Evolutionary conservation across 441 rosid species (phyloP).

Genomic region (Gossypium gossypioides): DNA sequence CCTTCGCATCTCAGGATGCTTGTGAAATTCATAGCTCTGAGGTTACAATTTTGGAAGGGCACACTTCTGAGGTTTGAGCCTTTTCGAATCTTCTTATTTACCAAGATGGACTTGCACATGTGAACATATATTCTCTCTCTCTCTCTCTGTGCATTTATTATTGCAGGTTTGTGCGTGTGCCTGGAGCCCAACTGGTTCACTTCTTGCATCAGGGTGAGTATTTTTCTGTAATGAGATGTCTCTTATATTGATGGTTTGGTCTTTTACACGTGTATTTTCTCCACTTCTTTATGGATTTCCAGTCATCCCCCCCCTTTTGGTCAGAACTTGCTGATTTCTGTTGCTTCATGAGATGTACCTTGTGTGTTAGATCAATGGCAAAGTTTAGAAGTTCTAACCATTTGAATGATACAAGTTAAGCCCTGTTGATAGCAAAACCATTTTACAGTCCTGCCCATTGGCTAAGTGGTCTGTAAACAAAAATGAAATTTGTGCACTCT

Average conservation of each 20-base stretch:
- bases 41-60: slow-evolving; percentile 80
- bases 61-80: slow-evolving; percentile 78
- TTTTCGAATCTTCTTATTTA: slow-evolving; percentile 3
- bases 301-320: not conserved
- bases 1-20: slow-evolving; percentile 42
- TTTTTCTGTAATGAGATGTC: slow-evolving; percentile 10
- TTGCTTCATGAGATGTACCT: not conserved
- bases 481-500: not conserved
- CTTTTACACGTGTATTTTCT: not conserved
- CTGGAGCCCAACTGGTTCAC: slow-evolving; percentile 94
- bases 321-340: not conserved
- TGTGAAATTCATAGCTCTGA: slow-evolving; percentile 66
- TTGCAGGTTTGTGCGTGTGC: slow-evolving; percentile 95
- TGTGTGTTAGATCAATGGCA: not conserved
- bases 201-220: slow-evolving; percentile 97
- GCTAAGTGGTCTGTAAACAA: not conserved
- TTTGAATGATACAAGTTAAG: not conserved
- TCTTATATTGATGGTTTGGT: not conserved
- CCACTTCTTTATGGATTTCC: not conserved
- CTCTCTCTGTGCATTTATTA: not conserved
- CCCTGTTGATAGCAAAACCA: not conserved
- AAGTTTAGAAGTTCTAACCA: not conserved
- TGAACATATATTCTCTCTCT: not conserved
- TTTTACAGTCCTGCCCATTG: not conserved
- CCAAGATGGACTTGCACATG: not conserved